Conservation (phyloP, 148 eudicot genomes). For the Nyssa sinensis region DNA sequence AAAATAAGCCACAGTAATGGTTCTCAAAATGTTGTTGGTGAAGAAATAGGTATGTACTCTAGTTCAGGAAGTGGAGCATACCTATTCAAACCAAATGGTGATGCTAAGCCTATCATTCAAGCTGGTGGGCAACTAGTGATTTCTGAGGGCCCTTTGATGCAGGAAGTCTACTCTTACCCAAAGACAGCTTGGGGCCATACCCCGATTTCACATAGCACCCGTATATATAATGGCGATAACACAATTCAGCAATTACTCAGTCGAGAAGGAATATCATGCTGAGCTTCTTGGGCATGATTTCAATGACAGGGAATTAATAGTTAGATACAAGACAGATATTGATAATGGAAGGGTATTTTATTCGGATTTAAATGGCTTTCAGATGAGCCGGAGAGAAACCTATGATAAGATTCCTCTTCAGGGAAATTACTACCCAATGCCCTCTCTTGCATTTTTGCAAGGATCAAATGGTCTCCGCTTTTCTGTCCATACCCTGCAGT, state of each 20-base stretch:
- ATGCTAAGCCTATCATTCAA: conserved; percentile 56
- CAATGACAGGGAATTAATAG: conserved; percentile 78
- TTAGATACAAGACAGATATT: conserved; percentile 77
- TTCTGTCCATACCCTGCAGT: conserved; percentile 82
- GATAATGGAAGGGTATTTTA: conserved; percentile 70
- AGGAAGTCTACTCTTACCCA: conserved; percentile 81
- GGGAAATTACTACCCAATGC: conserved; percentile 98
- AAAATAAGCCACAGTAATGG: conserved; percentile 55
- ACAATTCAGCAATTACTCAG: conserved; percentile 63
- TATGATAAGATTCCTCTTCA: conserved; percentile 92
- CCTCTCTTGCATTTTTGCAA: conserved; percentile 89
- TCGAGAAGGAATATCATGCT: conserved; percentile 97
- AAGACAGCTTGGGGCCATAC: conserved; percentile 63
- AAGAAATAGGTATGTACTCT: conserved; percentile 81
- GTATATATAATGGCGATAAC: conserved; percentile 57
- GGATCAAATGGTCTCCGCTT: conserved; percentile 76
- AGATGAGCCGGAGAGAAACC: conserved; percentile 95
- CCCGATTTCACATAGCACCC: conserved; percentile 87
- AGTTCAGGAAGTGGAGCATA: conserved; percentile 92
- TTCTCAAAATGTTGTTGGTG: conserved; percentile 44
- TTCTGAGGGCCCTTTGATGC: conserved; percentile 70
- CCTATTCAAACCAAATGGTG: conserved; percentile 83
- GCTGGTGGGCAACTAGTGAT: conserved; percentile 59
- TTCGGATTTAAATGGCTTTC: conserved; percentile 93
- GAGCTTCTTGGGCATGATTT: conserved; percentile 65